A percentile compares a stretch with the other conserved stretches of the same genome.
These are phyloP conservation scores for Pyropia yezoensis DNA, from an alignment of 23 red algal species.

Conservation along the genomic window DNA sequence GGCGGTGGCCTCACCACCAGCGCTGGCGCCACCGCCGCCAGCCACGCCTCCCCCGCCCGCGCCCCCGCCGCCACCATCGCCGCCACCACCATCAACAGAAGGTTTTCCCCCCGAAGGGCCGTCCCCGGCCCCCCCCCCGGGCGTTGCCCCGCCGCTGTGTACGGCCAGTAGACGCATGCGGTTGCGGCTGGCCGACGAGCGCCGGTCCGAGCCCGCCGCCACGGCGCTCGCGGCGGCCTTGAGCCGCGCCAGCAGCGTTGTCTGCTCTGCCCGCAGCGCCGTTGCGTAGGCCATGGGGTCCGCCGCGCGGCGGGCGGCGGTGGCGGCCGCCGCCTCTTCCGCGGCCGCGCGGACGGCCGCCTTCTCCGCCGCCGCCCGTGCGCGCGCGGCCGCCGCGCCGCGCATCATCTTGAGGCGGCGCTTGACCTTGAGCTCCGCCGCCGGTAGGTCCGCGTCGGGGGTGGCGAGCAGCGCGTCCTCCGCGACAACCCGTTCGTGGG, in stretches of 20 bases:
- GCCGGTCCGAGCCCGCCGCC: constrained; percentile 52
- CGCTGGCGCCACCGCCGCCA: too few species aligned
- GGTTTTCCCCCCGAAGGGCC: not conserved
- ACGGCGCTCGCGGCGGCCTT: constrained; percentile 41
- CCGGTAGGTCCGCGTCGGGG: constrained; percentile 48
- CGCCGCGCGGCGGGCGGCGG: constrained; percentile 19
- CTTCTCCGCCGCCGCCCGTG: constrained; percentile 30
- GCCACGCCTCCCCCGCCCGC: not conserved
- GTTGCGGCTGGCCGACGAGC: constrained; percentile 38
- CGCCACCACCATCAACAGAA: constrained; percentile 20
- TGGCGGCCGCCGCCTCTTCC: constrained; percentile 22
- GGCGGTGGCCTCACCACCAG: not conserved
- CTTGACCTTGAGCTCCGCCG: constrained; percentile 49
- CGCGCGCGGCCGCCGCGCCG: constrained; percentile 51
- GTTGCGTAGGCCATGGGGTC: constrained; percentile 40
- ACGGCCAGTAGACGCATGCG: constrained; percentile 64
- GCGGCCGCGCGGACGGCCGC: constrained; percentile 27
- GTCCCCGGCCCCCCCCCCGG: constrained; percentile 11
- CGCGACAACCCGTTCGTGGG: constrained; percentile 15
- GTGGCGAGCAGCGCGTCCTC: constrained; percentile 69
- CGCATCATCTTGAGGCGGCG: constrained; percentile 38
- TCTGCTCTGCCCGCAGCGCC: constrained; percentile 38
- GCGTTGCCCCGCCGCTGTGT: constrained; percentile 35
- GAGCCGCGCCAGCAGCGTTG: constrained; percentile 26
- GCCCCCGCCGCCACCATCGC: constrained; percentile 15